Evolutionary conservation across 2,329 filamentous ascomycete species (phyloP), one percentile per base, ranked within the genome.

Genomic region (Hysterium pulicare): DNA sequence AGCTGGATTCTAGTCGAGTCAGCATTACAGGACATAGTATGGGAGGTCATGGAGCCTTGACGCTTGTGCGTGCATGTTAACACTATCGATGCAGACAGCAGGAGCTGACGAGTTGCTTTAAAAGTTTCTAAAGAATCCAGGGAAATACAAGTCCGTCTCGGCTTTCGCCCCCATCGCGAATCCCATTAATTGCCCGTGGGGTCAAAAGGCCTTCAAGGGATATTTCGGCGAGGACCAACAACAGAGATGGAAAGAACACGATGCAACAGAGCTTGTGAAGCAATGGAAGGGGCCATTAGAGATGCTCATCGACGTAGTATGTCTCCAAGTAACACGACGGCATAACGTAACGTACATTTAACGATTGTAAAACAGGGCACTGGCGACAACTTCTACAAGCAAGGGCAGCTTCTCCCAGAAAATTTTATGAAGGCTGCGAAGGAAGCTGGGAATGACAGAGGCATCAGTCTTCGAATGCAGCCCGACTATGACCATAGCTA

Each of bases 401-500:
- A 94, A 67, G 81, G 82, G 35, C 93, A 98, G 70, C 76, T 98
- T 43, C 78, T 97, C 32, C 93, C 91, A 0, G 93, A 98, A 77
- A 97, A 97, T 69, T 82, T 98, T 40, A 81, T 86, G 52, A 78
- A 82, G 58, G 90, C 87, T 10, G 89, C 84, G 45, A 83, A 87
- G 71, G 83, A 86, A 52, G 79, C 82, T 20, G 88, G 88, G 16
- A 76, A 89, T 40, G 71, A 75, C 47, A 75, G 80, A 45, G 87
- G 86, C 8, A 71, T 96, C 49, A 81, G 81, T 41, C 71, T 97
- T 50, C 81, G 91, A 59, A 93, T 91, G 74, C 91, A 95, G 65
- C 77, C 86, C 49, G 90, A 83, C 48, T 97, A 98, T 64, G 93
- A 98, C 67, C 93, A 98, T 72, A 95, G 89, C 49, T 98, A 98